These are phyloP conservation scores for Silene noctiflora DNA, from an alignment of 179 eudicot species.

Conservation along the genomic window DNA sequence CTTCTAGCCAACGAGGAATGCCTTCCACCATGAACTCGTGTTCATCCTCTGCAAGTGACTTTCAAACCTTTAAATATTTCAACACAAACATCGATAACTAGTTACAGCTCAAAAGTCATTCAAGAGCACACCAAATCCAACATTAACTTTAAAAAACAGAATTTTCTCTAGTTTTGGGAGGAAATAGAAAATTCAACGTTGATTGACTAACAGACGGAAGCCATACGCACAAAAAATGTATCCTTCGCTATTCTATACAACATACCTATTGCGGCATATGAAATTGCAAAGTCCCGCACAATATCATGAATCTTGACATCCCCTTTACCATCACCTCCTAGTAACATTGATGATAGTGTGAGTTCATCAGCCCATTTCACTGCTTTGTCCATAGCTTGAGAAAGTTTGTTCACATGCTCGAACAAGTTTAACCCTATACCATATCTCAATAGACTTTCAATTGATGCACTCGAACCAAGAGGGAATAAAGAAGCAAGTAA, in stretches of 20 bases:
- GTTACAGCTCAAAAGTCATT: not conserved
- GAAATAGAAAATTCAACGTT: no score
- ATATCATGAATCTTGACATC: slow-evolving; percentile 3
- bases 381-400: not conserved
- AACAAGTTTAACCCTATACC: not conserved
- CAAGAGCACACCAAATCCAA: no score
- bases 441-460: not conserved
- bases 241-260: not conserved
- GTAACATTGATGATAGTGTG: not conserved
- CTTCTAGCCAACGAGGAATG: not conserved
- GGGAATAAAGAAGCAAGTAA: not conserved
- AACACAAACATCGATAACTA: not conserved
- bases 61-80: not conserved
- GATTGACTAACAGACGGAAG: no score
- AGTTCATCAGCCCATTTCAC: not conserved
- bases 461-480: not conserved
- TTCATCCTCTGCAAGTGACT: not conserved
- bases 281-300: not conserved
- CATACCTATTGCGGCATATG: not conserved
- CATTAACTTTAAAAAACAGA: no score
- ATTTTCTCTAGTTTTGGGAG: no score
- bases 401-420: not conserved
- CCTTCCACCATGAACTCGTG: not conserved
- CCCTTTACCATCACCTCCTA: not conserved
- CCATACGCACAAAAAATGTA: no score